Percentiles rank a stretch among this genome's conserved stretches.
These are phyloP conservation scores for Penstemon eatonii DNA, from an alignment of 257 asterid species.

Conservation along the genomic window DNA sequence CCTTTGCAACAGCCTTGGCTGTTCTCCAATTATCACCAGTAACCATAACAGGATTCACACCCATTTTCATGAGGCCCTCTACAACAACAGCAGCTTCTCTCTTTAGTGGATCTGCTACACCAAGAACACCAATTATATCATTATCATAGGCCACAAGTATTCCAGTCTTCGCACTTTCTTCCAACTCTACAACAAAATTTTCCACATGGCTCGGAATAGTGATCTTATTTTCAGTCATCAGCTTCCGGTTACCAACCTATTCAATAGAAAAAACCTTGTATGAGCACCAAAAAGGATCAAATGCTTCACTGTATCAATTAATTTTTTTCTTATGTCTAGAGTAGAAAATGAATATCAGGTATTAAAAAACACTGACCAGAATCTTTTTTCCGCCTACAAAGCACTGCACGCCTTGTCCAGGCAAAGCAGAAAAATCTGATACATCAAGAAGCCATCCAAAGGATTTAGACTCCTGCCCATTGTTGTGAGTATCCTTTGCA, in stretches of 20 bases:
- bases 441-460: constrained; percentile 86
- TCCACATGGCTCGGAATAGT: constrained; percentile 61
- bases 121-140: constrained; percentile 69
- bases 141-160: constrained; percentile 69
- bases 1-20: constrained; percentile 94
- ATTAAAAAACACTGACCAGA: constrained; percentile 58
- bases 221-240: constrained; percentile 62
- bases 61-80: constrained; percentile 92
- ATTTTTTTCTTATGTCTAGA: not conserved
- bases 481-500: constrained; percentile 42
- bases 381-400: constrained; percentile 58
- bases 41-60: constrained; percentile 89
- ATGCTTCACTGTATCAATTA: not conserved
- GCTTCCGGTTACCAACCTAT: constrained; percentile 92
- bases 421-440: constrained; percentile 75
- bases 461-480: constrained; percentile 46
- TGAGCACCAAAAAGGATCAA: constrained; percentile 13
- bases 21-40: constrained; percentile 99
- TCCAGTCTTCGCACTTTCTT: constrained; percentile 93
- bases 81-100: constrained; percentile 95
- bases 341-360: constrained; percentile 11
- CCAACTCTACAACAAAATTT: constrained; percentile 75
- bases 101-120: constrained; percentile 96
- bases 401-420: constrained; percentile 95
- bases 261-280: constrained; percentile 20